Evolutionary conservation across 2,329 filamentous ascomycete genomes (phyloP), one percentile per base, ranked within the genome.

Genomic region (Trichoderma hamatum): DNA sequence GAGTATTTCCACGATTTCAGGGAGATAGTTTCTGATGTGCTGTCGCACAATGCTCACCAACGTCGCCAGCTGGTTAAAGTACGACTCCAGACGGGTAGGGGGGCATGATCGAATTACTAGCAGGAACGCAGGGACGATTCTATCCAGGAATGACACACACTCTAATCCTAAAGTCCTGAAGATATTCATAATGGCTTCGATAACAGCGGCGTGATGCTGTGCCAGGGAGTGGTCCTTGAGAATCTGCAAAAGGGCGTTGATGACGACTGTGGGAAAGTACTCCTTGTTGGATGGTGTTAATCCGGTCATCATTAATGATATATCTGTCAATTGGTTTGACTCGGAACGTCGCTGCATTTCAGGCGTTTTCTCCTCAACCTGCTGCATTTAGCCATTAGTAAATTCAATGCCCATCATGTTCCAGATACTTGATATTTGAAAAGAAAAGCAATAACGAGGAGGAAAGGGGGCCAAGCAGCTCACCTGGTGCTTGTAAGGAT

Each of bases 161-260:
- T 98, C 97, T 74, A 99, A 83, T 2, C 96, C 96, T 70, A 99
- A 86, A 0, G 96, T 99, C 74, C 96, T 92, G 81, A 99, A 99
- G 70, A 99, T 99, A 74, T 93, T 97, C 90, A 99, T 98, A 74
- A 99, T 96, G 5, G 96, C 96, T 78, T 98, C 96, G 63, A 99
- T 96, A 16, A 98, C 95, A 13, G 91, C 89, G 4, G 94, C 95
- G 76, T 99, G 96, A 75, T 97, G 95, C 75, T 96, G 92, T 14
- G 91, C 88, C 5, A 99, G 84, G 0, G 96, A 98, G 30, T 90
- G 89, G 74, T 99, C 96, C 75, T 95, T 96, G 43, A 99, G 82
- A 73, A 99, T 94, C 68, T 94, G 91, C 75, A 99, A 89, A 13
- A 99, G 86, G 1, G 96, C 96, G 75, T 97, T 97, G 77, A 99